Conservation (phyloP, 345 rosid species). For the Cardamine occulta region DNA sequence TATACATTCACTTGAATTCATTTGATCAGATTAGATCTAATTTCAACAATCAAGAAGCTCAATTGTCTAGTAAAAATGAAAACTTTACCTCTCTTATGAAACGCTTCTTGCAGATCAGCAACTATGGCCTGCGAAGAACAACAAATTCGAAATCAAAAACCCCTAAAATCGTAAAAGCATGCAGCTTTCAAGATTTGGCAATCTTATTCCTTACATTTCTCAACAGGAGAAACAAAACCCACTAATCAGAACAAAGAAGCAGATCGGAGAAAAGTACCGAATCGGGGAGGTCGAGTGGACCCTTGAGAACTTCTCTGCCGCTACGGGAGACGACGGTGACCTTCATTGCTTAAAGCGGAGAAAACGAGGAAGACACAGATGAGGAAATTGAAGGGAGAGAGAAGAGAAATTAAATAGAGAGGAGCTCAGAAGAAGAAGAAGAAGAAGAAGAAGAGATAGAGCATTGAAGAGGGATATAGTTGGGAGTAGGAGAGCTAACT, state of each 20-base stretch:
- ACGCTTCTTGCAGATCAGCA: constrained; percentile 90
- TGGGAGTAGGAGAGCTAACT: constrained; percentile 46
- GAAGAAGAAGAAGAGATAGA: constrained; percentile 31
- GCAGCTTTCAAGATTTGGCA: neutral
- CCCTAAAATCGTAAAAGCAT: constrained; percentile 15
- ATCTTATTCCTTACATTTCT: constrained; percentile 27
- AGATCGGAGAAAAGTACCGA: constrained; percentile 54
- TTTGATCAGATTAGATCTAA: constrained; percentile 10
- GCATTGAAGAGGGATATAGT: constrained; percentile 43
- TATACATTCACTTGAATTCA: neutral
- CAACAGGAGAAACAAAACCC: neutral
- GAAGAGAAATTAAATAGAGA: constrained; percentile 19
- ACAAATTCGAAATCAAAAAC: constrained; percentile 16
- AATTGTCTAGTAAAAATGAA: constrained; percentile 7
- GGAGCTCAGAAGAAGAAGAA: neutral
- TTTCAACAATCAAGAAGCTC: constrained; percentile 2
- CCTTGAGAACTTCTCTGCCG: constrained; percentile 83
- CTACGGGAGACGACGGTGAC: constrained; percentile 78
- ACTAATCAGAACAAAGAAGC: constrained; percentile 9
- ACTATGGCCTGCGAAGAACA: constrained; percentile 72
- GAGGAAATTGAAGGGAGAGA: constrained; percentile 8
- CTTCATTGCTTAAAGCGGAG: constrained; percentile 57
- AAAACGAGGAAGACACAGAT: constrained; percentile 51
- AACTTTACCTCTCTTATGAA: constrained; percentile 70
- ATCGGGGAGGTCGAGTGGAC: constrained; percentile 73